Conservation (phyloP, 1,284 basidiomycete genomes). For the Paramarasmius palmivorus region DNA sequence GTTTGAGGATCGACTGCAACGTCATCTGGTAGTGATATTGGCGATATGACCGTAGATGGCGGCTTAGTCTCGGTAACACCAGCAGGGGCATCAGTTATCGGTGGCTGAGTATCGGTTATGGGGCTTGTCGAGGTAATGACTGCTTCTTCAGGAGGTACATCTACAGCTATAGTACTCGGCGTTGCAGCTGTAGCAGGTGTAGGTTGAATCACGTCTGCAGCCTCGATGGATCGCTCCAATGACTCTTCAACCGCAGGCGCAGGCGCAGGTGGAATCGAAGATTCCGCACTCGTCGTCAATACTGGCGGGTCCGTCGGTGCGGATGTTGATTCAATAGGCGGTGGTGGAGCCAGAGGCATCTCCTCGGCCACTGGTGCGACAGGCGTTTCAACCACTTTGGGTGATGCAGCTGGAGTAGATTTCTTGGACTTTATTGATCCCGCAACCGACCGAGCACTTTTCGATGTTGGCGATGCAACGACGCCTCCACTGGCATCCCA, state of each 20-base stretch:
- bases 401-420: not conserved
- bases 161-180: no score
- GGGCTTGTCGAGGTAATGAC: no score
- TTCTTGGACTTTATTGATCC: not conserved
- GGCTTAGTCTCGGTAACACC: slow-evolving; percentile 2
- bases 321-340: not conserved
- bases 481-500: slow-evolving; percentile 12
- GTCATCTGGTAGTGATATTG: slow-evolving; percentile 9
- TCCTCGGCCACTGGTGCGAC: slow-evolving; percentile 2
- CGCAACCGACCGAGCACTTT: slow-evolving; percentile 3
- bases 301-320: no score
- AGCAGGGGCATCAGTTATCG: no score
- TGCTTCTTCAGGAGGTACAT: no score
- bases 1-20: slow-evolving; percentile 1
- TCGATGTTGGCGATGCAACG: not conserved
- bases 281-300: not conserved
- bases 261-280: not conserved
- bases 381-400: slow-evolving; percentile 5
- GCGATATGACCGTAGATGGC: slow-evolving; percentile 10
- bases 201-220: no score
- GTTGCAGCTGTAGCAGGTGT: no score
- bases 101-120: no score
- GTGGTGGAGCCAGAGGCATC: not conserved
- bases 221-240: not conserved
- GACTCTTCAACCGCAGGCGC: not conserved